A percentile compares a stretch with the other conserved stretches of the same genome.
These are phyloP conservation scores for Metarhizium robertsii DNA, from an alignment of 2,329 filamentous ascomycete species.

Conservation along the genomic window DNA sequence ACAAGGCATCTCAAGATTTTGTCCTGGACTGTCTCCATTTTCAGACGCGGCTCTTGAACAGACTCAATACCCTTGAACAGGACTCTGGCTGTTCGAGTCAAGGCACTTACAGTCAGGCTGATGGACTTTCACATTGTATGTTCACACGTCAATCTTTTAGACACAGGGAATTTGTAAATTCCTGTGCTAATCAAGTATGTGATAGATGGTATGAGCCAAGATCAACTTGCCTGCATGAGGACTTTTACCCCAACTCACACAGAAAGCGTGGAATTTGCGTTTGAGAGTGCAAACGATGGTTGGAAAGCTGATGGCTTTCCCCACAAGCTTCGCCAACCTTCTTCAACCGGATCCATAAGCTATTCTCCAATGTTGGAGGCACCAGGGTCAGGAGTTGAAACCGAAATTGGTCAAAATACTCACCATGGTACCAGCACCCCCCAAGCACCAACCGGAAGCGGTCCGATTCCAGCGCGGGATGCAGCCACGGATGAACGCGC, in stretches of 20 bases:
- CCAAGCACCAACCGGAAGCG: not conserved
- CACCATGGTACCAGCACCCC: not conserved
- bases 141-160: not conserved
- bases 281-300: conserved; percentile 9
- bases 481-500: conserved; percentile 12
- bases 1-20: conserved; percentile 12
- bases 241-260: conserved; percentile 9
- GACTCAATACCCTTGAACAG: conserved; percentile 12
- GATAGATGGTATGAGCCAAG: conserved; percentile 8
- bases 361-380: not conserved
- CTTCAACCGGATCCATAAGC: conserved; percentile 5
- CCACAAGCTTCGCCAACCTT: conserved; percentile 6
- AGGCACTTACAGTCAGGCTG: not conserved
- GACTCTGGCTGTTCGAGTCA: conserved; percentile 7
- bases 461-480: not conserved
- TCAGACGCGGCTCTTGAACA: conserved; percentile 15
- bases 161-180: not conserved
- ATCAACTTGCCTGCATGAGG: conserved; percentile 7
- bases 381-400: not conserved
- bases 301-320: conserved; percentile 12
- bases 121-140: conserved; percentile 3
- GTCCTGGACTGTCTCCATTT: conserved; percentile 17
- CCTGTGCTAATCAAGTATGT: not conserved
- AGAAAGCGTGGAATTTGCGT: conserved; percentile 12
- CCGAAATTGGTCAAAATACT: not conserved